Conservation (phyloP, 164 flowering plant genomes). For the Sedum album region DNA sequence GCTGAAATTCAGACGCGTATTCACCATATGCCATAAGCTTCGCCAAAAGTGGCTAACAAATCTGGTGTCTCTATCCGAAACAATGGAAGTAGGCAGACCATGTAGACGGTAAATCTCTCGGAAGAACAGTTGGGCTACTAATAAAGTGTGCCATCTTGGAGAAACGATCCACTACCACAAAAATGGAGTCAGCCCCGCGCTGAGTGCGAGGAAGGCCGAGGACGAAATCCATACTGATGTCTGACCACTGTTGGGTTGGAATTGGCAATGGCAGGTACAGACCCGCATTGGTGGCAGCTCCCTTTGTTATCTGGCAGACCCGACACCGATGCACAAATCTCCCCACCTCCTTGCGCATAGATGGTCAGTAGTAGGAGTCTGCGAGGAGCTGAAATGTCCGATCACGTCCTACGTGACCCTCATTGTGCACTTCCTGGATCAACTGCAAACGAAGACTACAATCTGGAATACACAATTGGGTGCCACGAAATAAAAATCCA, state of each 20-base stretch:
- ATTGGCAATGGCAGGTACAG: conserved; percentile 4
- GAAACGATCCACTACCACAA: no score
- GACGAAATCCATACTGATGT: conserved; percentile 10
- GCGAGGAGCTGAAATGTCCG: not conserved
- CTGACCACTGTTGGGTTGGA: not conserved
- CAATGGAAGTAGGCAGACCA: no score
- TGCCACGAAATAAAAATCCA: not conserved
- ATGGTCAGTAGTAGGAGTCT: not conserved
- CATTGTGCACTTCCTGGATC: conserved; percentile 1
- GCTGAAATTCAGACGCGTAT: no score
- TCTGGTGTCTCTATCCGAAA: no score
- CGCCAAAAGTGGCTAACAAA: no score
- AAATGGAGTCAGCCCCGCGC: no score
- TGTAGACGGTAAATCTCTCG: no score
- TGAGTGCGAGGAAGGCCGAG: no score
- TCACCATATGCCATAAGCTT: no score
- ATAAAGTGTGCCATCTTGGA: no score
- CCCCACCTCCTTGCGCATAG: not conserved
- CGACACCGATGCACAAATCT: not conserved
- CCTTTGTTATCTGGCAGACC: not conserved
- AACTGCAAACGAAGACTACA: not conserved
- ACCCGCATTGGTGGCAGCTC: not conserved
- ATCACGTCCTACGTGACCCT: conserved; percentile 6
- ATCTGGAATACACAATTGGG: not conserved
- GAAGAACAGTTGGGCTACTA: no score